Base-by-base conservation (phyloP, 2,329 filamentous ascomycete species). In the Botryotinia narcissicola region DNA sequence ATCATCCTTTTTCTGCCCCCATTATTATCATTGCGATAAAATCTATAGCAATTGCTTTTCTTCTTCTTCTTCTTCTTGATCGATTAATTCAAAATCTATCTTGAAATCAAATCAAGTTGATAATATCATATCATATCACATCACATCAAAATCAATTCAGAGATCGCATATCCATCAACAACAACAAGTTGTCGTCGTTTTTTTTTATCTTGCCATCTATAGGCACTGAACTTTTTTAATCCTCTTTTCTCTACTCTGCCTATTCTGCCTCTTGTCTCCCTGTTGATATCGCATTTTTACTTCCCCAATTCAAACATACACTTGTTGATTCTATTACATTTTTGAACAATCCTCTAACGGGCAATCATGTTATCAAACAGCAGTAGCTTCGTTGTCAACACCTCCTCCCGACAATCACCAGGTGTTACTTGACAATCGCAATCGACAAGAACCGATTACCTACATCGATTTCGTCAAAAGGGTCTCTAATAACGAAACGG, bases 291-390 rank as follows among this genome's bases (percentile, higher is more conserved):
- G 71, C 71, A 69, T 74, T 48, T 75, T 51, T 60, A 71, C 57
- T 64, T 73, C 75, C 66, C 37, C 60, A 72, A 62, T 67, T 70
- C 69, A 71, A 75, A 74, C 74, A 74, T 64, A 63, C 73, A 73
- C 57, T 74, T 70, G 44, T 77, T 62, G 67, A 73, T 72, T 60
- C 71, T 74, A 67, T 72, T 74, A 73, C 62, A 42, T 75, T 79
- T 79, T 78, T 78, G 78, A 80, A 78, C 72, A 77, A 74, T 78
- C 77, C 78, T 82, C 80, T 81, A 79, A 81, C 80, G 78, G 77
- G 78, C 80, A 81, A 81, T 80, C 79, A 82, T 82, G 80, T 78
- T 78, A 73, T 75, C 79, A 80, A 81, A 81, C 80, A 82, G 81
- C 79, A 79, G 75, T 76, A 78, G 77, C 75, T 74, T 75, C 75